These are phyloP conservation scores for Lepidium campestre DNA, from an alignment of 441 rosid genomes.

Conservation along the genomic window DNA sequence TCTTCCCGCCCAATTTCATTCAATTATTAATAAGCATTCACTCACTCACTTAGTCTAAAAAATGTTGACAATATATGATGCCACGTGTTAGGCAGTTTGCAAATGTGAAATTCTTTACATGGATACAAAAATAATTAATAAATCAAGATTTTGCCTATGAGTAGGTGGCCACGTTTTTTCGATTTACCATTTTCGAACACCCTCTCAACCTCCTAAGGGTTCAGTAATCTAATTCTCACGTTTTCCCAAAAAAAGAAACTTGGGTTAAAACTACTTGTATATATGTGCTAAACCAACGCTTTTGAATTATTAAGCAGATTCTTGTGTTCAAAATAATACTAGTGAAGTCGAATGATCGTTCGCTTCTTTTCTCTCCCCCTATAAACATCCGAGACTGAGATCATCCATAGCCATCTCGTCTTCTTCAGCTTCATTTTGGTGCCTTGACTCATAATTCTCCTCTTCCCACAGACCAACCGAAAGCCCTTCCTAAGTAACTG, in stretches of 20 bases:
- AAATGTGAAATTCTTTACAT: too few species aligned
- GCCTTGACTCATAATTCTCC: not conserved
- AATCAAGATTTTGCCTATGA: too few species aligned
- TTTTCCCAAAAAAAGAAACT: not conserved
- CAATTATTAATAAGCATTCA: too few species aligned
- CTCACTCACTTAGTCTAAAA: not conserved
- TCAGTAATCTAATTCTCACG: slow-evolving; percentile 1
- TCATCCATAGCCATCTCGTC: not conserved
- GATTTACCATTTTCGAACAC: not conserved
- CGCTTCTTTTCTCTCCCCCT: not conserved
- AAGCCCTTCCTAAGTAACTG: not conserved
- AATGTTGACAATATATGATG: not conserved
- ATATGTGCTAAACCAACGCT: not conserved
- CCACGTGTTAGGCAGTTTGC: slow-evolving; percentile 2
- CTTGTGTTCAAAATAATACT: not conserved
- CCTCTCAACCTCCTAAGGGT: slow-evolving; percentile 28
- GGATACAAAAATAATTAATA: too few species aligned
- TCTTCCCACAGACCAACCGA: not conserved
- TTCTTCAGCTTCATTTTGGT: not conserved
- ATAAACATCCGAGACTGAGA: not conserved
- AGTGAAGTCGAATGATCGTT: slow-evolving; percentile 23
- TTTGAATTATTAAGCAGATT: not conserved
- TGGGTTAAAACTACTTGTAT: not conserved
- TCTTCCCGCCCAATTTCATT: not conserved
- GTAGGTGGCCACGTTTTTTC: slow-evolving; percentile 28